Evolutionary conservation across 805 yeast genomes (phyloP), one percentile per base, ranked within the genome.

Genomic region (Yueomyces sp.): DNA sequence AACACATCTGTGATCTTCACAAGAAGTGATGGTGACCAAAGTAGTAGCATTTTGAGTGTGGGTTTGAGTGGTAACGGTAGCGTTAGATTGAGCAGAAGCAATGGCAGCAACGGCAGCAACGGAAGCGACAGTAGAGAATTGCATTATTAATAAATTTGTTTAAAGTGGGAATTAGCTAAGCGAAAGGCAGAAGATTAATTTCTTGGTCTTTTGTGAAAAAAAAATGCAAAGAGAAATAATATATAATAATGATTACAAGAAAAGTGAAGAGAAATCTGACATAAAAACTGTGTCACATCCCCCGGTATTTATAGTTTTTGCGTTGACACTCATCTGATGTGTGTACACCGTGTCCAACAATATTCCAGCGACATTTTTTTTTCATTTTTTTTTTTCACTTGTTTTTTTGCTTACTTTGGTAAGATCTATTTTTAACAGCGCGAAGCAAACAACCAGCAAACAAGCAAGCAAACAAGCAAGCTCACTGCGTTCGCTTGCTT

Each of bases 1-100:
- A 28, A 49, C 41, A 52, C 69, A 64, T 29, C 49, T 49, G 52
- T 57, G 50, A 28, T 52, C 56, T 41, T 50, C 51, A 52, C 68
- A 65, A 36, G 63, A 55, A 42, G 68, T 63, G 52, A 63, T 52
- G 48, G 65, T 60, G 29, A 62, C 62, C 42, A 61, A 47, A 41
- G 68, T 63, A 44, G 67, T 64, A 26, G 54, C 44, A 42, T 47
- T 32, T 12, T 44, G 40, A 36, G 44, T 36, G 11, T 45, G 3
- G 8, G 45, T 26, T 19, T 40, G 30, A 26, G 45, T 40, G 5
- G 49, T 26, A 30, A 45, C 41, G 37, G 52, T 46, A 45, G 56
- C 48, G 47, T 48, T 50, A 38, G 50, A 19, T 31, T 48, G 53
- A 44, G 53, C 51, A 31, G 56, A 46, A 47, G 53, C 51, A 36